Conservation (phyloP, 805 yeast genomes). For the Ogataea glucozyma region DNA sequence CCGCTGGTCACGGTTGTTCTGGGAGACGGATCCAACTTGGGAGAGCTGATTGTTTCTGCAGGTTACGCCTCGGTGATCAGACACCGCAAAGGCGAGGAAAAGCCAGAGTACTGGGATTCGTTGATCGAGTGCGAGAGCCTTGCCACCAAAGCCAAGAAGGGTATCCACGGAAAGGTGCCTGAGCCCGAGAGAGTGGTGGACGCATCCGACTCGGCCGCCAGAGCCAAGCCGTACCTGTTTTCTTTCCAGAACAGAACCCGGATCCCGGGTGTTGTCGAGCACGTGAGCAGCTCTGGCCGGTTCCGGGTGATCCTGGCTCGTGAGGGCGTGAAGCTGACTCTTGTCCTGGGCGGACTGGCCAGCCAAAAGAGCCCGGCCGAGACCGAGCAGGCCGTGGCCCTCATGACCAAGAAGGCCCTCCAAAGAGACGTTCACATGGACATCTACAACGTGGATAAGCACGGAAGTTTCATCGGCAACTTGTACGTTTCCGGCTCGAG, state of each 20-base stretch:
- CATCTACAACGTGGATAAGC: constrained; percentile 67
- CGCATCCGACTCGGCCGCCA: constrained; percentile 71
- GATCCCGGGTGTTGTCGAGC: constrained; percentile 71
- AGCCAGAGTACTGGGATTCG: constrained; percentile 76
- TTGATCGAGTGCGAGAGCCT: constrained; percentile 67
- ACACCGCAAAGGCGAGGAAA: constrained; percentile 71
- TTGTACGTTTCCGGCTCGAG: constrained; percentile 52
- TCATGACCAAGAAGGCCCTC: constrained; percentile 52
- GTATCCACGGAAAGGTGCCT: constrained; percentile 62
- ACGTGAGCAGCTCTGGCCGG: constrained; percentile 66
- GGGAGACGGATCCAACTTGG: constrained; percentile 55
- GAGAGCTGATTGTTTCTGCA: constrained; percentile 55
- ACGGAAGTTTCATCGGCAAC: constrained; percentile 81
- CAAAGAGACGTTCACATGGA: constrained; percentile 77
- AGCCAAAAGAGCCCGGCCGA: constrained; percentile 40
- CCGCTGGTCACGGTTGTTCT: constrained; percentile 60
- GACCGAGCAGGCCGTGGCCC: constrained; percentile 52
- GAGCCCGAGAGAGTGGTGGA: constrained; percentile 66
- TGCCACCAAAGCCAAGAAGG: constrained; percentile 57
- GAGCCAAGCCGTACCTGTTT: constrained; percentile 73
- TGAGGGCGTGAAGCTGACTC: constrained; percentile 66
- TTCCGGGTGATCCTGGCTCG: constrained; percentile 66
- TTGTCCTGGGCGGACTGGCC: constrained; percentile 75
- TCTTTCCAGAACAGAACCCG: constrained; percentile 66
- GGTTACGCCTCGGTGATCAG: constrained; percentile 80